Percentiles rank a stretch among this genome's conserved stretches.
These are phyloP conservation scores for Protomyces pachydermus DNA, from an alignment of 1,139 yeast genomes.

Conservation along the genomic window DNA sequence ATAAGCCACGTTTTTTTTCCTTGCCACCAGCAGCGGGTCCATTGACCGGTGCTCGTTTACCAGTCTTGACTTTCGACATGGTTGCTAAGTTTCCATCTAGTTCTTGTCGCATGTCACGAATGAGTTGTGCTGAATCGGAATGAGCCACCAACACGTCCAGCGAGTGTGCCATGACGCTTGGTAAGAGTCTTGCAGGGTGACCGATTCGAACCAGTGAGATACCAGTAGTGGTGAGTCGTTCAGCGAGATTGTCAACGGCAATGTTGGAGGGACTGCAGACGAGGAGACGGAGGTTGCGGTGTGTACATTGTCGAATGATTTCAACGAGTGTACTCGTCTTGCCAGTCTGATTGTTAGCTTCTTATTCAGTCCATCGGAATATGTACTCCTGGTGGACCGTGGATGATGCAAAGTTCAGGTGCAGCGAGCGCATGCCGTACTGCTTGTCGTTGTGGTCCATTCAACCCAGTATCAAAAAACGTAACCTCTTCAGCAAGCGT, in stretches of 20 bases:
- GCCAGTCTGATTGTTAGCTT: conserved; percentile 46
- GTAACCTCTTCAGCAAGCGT: conserved; percentile 33
- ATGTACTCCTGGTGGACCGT: conserved; percentile 64
- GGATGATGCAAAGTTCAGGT: conserved; percentile 54
- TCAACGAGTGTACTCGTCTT: conserved; percentile 86
- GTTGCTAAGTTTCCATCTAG: conserved; percentile 57
- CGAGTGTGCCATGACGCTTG: conserved; percentile 62
- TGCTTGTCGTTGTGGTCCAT: conserved; percentile 68
- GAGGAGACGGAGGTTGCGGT: conserved; percentile 59
- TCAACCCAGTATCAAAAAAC: conserved; percentile 53
- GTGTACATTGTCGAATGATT: conserved; percentile 65
- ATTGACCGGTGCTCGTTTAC: conserved; percentile 36
- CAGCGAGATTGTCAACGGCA: conserved; percentile 82
- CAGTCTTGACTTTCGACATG: conserved; percentile 61
- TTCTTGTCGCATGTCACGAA: conserved; percentile 65
- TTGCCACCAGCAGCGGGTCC: conserved; percentile 5
- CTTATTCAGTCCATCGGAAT: not conserved
- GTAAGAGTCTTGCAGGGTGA: conserved; percentile 81
- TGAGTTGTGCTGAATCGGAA: conserved; percentile 57
- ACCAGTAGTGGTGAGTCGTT: conserved; percentile 56
- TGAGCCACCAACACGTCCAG: conserved; percentile 66
- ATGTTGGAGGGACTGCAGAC: conserved; percentile 96
- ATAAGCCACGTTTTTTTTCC: conserved; percentile 58
- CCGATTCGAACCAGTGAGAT: conserved; percentile 68
- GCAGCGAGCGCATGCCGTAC: conserved; percentile 47